Evolutionary conservation across 306 rosid genomes (phyloP).

Genomic region (Fagus crenata): DNA sequence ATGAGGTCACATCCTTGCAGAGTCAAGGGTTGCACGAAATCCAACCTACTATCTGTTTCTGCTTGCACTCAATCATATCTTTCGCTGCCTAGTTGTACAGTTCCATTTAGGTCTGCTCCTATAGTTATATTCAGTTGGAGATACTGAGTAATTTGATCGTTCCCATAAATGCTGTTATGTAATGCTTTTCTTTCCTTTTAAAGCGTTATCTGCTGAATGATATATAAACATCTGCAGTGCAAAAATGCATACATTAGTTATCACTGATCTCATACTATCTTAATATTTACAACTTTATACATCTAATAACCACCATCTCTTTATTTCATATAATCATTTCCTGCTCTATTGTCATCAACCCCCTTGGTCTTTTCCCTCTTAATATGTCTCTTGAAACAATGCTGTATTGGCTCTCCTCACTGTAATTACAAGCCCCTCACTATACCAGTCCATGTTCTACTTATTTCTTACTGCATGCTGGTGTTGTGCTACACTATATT

Average conservation of each 20-base stretch:
- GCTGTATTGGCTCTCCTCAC: not conserved
- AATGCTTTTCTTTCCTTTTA: not conserved
- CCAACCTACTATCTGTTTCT: not conserved
- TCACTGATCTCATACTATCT: not conserved
- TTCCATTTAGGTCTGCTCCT: not conserved
- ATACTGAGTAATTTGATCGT: not conserved
- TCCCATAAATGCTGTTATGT: not conserved
- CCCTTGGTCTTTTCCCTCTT: not conserved
- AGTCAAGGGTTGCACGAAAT: not conserved
- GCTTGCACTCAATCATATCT: not conserved
- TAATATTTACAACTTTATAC: not conserved
- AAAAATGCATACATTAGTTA: not conserved
- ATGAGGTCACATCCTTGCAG: not conserved
- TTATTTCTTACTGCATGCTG: not conserved
- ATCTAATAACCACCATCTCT: not conserved
- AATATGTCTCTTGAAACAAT: not conserved
- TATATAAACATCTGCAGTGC: not conserved
- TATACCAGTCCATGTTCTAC: not conserved
- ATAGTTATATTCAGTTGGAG: not conserved
- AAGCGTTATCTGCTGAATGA: not conserved
- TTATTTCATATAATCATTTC: not conserved
- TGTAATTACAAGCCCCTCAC: not conserved
- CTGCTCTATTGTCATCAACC: not conserved
- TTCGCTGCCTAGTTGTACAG: not conserved
- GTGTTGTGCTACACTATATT: not conserved